Base-by-base conservation (phyloP, 2,329 filamentous ascomycete species). In the Seiridium cupressi region DNA sequence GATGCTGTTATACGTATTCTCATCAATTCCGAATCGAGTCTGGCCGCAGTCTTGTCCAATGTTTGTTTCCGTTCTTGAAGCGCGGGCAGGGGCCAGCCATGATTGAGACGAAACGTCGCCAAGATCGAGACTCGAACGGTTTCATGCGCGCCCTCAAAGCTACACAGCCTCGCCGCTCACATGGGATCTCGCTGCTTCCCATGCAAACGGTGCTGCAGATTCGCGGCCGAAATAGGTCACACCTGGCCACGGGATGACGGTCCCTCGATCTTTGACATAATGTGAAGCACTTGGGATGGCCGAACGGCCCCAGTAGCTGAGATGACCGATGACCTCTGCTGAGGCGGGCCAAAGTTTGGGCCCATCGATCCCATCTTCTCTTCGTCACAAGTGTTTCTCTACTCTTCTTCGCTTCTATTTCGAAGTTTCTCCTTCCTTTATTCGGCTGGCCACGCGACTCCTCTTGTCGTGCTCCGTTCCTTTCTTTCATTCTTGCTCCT, bases 401-500 rank as follows among this genome's bases (percentile, higher is more conserved):
- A 47, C 55, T 60, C 57, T 47, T 59, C 59, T 60, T 32, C 58
- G 35, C 58, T 59, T 56, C 31, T 63, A 48, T 60, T 66, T 51
- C 18, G 18, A 51, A 60, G 46, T 62, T 61, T 44, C 61, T 67
- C 66, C 40, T 62, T 67, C 62, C 59, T 61, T 64, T 59, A 60
- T 62, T 64, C 63, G 62, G 66, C 62, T 62, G 66, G 65, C 61
- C 48, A 61, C 18, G 57, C 64, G 61, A 63, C 58, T 53, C 58
- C 42, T 64, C 61, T 62, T 59, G 34, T 58, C 55, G 46, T 36
- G 8, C 26, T 58, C 38, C 46, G 10, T 58, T 57, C 58, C 42
- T 64, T 63, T 66, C 44, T 59, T 59, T 59, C 38, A 62, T 57
- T 63, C 57, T 55, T 46, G 54, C 70, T 73, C 68, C 68, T 66